These are phyloP conservation scores for Singerocomus rubriflavus DNA, from an alignment of 1,284 basidiomycete species.

Conservation along the genomic window DNA sequence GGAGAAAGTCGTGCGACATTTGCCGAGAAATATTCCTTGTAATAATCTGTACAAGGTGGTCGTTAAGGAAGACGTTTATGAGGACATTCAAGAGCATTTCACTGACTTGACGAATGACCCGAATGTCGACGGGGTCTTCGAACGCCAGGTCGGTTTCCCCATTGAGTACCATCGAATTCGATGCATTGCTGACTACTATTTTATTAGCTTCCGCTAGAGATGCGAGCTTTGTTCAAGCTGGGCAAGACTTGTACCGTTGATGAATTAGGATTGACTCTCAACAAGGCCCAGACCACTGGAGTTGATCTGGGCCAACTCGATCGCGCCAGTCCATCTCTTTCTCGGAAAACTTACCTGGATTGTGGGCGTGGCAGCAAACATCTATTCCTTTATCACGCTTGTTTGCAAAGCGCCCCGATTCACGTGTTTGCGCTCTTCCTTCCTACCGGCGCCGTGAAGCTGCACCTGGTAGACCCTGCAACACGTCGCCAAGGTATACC, in stretches of 20 bases:
- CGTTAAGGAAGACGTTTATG: constrained; percentile 82
- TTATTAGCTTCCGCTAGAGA: constrained; percentile 74
- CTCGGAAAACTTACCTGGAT: constrained; percentile 74
- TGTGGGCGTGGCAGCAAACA: constrained; percentile 75
- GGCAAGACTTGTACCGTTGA: constrained; percentile 81
- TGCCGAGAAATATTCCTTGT: constrained; percentile 80
- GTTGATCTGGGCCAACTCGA: constrained; percentile 87
- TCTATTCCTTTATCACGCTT: constrained; percentile 91
- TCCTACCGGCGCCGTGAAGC: constrained; percentile 66
- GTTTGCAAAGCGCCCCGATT: constrained; percentile 66
- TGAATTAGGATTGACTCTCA: constrained; percentile 71
- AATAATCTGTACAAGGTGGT: constrained; percentile 82
- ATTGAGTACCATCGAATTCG: background rate
- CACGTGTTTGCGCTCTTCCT: constrained; percentile 93
- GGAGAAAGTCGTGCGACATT: constrained; percentile 72
- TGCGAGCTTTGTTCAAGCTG: constrained; percentile 81
- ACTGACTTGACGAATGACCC: constrained; percentile 91
- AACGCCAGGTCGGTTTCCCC: constrained; percentile 67
- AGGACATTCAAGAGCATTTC: constrained; percentile 87
- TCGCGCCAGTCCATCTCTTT: constrained; percentile 53
- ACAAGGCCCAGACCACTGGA: constrained; percentile 79
- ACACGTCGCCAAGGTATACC: constrained; percentile 80
- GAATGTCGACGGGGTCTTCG: constrained; percentile 94
- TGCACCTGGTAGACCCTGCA: constrained; percentile 91
- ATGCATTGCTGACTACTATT: constrained; percentile 7